phyloP scores from a whole-genome alignment of 2,329 filamentous ascomycete genomes.

The Penicillium decumbens region DNA sequence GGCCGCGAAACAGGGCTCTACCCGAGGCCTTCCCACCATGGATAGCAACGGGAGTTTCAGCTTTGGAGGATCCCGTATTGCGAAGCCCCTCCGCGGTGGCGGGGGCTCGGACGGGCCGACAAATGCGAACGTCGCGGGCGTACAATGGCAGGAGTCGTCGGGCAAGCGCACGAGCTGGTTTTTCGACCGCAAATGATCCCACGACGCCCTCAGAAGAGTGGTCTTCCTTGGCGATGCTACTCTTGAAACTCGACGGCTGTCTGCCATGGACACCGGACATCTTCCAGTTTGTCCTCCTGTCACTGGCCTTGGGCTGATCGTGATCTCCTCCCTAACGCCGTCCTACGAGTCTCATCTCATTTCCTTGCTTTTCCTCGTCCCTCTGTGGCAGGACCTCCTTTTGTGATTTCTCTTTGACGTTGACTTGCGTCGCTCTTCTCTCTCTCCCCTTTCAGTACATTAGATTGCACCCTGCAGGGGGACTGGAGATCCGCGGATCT shows the following conservation, averaged over 20 bases:
- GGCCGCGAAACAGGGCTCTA: conserved; percentile 86
- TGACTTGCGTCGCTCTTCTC: background rate
- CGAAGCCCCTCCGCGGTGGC: conserved; percentile 59
- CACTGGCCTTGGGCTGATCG: conserved; percentile 16
- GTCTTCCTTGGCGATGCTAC: conserved; percentile 14
- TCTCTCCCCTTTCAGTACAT: conserved; percentile 19
- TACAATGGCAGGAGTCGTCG: conserved; percentile 64
- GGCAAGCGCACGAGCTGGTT: conserved; percentile 60
- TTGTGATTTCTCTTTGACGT: conserved; percentile 7
- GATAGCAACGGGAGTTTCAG: conserved; percentile 66
- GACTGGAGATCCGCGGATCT: conserved; percentile 18
- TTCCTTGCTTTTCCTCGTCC: background rate
- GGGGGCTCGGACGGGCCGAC: conserved; percentile 35
- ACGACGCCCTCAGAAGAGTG: conserved; percentile 9
- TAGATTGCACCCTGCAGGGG: conserved; percentile 20
- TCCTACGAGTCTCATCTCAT: conserved; percentile 19
- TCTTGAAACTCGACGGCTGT: conserved; percentile 15
- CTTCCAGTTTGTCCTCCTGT: conserved; percentile 19
- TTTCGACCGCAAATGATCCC: conserved; percentile 43
- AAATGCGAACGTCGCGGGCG: conserved; percentile 34
- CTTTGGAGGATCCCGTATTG: conserved; percentile 60
- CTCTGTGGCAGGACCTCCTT: background rate
- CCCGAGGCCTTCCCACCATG: conserved; percentile 69
- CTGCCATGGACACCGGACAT: conserved; percentile 15
- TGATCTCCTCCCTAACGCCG: conserved; percentile 17